Conservation (phyloP, 1,284 basidiomycete genomes). For the Ustilago curta region DNA sequence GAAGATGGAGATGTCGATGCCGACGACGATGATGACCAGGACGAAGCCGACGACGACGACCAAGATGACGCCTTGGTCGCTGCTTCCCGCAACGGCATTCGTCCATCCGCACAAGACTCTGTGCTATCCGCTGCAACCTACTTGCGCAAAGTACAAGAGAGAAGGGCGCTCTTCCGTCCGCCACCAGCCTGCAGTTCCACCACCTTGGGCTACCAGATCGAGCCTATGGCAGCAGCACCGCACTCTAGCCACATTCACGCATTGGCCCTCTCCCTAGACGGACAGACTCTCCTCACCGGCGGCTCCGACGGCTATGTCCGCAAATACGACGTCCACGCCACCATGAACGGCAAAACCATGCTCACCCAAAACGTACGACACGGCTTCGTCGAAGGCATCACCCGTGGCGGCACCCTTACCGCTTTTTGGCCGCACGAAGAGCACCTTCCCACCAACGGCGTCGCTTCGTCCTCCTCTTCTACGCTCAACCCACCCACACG, state of each 20-base stretch:
- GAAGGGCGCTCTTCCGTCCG: slow-evolving; percentile 36
- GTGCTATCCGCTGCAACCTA: slow-evolving; percentile 33
- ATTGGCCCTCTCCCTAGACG: slow-evolving; percentile 84
- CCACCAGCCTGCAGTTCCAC: slow-evolving; percentile 23
- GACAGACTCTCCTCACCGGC: slow-evolving; percentile 88
- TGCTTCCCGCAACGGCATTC: slow-evolving; percentile 18
- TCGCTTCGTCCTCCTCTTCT: slow-evolving; percentile 2
- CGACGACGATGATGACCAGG: slow-evolving; percentile 28
- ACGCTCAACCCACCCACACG: background rate
- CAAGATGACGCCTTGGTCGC: slow-evolving; percentile 21
- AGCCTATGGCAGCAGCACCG: slow-evolving; percentile 90
- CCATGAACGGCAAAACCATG: slow-evolving; percentile 86
- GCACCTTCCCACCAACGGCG: slow-evolving; percentile 27
- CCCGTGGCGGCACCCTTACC: slow-evolving; percentile 86
- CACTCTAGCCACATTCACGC: slow-evolving; percentile 88
- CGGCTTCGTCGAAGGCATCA: slow-evolving; percentile 90
- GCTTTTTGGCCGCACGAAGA: slow-evolving; percentile 82
- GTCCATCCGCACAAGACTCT: slow-evolving; percentile 18
- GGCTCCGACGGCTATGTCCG: slow-evolving; percentile 93
- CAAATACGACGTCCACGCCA: slow-evolving; percentile 89
- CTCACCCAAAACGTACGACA: slow-evolving; percentile 89
- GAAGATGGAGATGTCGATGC: slow-evolving; percentile 25
- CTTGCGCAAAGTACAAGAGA: slow-evolving; percentile 37
- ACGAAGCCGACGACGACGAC: slow-evolving; percentile 20
- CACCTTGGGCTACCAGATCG: slow-evolving; percentile 73